These are phyloP conservation scores for Acer yangbiense DNA, from an alignment of 345 rosid genomes.

Conservation along the genomic window DNA sequence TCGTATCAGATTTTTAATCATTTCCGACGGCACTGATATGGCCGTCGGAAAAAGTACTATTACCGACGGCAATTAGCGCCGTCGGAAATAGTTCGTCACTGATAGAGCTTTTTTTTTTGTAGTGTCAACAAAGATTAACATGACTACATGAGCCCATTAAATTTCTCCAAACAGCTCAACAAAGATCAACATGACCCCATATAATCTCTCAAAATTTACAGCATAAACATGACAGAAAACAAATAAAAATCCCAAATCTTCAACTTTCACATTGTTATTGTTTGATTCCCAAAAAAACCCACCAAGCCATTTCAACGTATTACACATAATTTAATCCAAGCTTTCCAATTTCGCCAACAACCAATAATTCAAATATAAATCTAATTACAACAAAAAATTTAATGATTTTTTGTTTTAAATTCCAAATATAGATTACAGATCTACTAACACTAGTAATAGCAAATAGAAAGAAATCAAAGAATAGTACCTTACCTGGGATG, in stretches of 20 bases:
- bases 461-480: neutral
- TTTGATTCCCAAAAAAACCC: neutral
- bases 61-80: too few species aligned
- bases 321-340: neutral
- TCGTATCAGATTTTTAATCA: too few species aligned
- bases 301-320: neutral
- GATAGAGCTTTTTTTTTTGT: too few species aligned
- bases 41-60: too few species aligned
- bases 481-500: conserved; percentile 35
- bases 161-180: neutral
- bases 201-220: neutral
- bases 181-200: too few species aligned
- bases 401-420: neutral
- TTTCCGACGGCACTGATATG: too few species aligned
- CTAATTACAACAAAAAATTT: neutral
- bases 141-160: too few species aligned
- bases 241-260: neutral
- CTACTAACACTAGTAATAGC: neutral
- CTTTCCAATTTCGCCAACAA: neutral
- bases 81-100: too few species aligned
- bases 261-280: neutral
- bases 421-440: neutral
- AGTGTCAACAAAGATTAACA: neutral
- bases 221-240: neutral
- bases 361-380: neutral